These are phyloP conservation scores for Aspergillus sp. DNA, from an alignment of 2,329 filamentous ascomycete species.

Conservation along the genomic window DNA sequence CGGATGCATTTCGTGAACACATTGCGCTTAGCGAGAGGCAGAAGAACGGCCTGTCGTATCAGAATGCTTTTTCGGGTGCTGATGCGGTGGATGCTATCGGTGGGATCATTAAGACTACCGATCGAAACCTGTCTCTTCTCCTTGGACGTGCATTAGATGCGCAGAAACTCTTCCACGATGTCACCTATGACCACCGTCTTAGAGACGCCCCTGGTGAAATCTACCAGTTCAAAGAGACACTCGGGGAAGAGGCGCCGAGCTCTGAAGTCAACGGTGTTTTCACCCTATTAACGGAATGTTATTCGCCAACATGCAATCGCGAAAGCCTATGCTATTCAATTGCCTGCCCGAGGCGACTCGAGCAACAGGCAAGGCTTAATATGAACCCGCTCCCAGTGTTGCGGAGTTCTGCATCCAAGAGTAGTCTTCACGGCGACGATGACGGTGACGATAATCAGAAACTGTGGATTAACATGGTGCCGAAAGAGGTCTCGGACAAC, in stretches of 20 bases:
- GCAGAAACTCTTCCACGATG: constrained; percentile 99
- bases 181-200: constrained; percentile 93
- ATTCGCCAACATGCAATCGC: constrained; percentile 93
- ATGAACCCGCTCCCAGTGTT: constrained; percentile 89
- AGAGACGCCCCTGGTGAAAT: constrained; percentile 93
- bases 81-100: constrained; percentile 95
- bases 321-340: constrained; percentile 98
- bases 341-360: constrained; percentile 86
- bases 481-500: constrained; percentile 88
- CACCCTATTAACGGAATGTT: constrained; percentile 92
- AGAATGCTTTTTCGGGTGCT: constrained; percentile 92
- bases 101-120: constrained; percentile 95
- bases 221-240: constrained; percentile 92
- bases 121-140: constrained; percentile 88
- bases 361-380: constrained; percentile 93
- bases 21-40: constrained; percentile 83
- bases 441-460: constrained; percentile 94
- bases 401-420: constrained; percentile 67
- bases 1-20: constrained; percentile 86
- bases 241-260: constrained; percentile 69
- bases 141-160: constrained; percentile 90
- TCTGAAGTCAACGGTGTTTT: constrained; percentile 93
- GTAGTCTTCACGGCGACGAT: constrained; percentile 74
- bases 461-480: constrained; percentile 98
- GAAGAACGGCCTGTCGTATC: constrained; percentile 96